phyloP scores from a whole-genome alignment of 2,329 filamentous ascomycete genomes.

The Chaetomiaceae sp. region DNA sequence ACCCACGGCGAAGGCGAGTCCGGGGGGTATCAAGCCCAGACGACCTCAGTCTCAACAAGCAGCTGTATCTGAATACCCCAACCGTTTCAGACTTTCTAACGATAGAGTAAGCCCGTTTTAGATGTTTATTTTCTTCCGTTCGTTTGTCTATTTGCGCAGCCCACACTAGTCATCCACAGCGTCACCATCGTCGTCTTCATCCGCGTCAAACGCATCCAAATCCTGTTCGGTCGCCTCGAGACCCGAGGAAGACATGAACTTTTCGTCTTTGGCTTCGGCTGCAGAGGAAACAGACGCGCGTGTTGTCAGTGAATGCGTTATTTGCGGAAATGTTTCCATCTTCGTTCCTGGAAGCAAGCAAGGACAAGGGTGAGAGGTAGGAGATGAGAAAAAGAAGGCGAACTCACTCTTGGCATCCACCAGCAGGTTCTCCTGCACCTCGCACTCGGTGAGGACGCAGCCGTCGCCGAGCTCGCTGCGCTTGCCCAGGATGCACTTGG shows the following conservation, averaged over 20 bases:
- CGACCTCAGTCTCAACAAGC: neutral
- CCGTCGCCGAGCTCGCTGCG: constrained; percentile 78
- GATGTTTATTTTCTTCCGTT: too few species aligned
- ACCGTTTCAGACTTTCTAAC: neutral
- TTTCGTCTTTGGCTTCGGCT: constrained; percentile 63
- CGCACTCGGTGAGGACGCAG: constrained; percentile 75
- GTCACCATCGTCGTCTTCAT: constrained; percentile 6
- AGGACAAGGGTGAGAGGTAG: too few species aligned
- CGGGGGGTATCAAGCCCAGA: neutral
- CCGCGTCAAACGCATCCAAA: constrained; percentile 44
- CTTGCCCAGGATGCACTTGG: constrained; percentile 79
- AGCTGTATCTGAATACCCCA: neutral
- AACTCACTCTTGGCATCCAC: constrained; percentile 69
- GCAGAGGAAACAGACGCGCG: neutral
- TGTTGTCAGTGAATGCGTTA: neutral
- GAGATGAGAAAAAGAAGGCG: neutral
- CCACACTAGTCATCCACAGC: neutral
- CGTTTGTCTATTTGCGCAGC: too few species aligned
- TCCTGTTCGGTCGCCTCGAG: constrained; percentile 59
- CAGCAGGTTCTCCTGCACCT: constrained; percentile 84
- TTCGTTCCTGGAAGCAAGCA: too few species aligned
- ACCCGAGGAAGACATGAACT: constrained; percentile 61
- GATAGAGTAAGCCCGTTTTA: neutral
- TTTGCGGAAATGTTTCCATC: too few species aligned
- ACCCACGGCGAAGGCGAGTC: too few species aligned